phyloP scores from a whole-genome alignment of 331 rosid species.

The Stylosanthes scabra region DNA sequence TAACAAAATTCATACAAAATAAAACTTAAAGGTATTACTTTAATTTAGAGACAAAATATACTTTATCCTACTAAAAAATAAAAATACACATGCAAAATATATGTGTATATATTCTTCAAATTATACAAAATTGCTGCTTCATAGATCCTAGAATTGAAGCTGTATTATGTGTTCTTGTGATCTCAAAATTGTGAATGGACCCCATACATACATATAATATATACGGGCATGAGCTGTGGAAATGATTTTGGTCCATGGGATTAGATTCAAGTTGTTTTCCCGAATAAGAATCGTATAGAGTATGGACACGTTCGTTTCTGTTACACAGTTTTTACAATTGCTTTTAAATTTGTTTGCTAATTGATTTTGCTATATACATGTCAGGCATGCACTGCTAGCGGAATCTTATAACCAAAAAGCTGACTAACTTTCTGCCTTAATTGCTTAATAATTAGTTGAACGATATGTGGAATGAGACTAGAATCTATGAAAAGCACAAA shows the following conservation, averaged over 20 bases:
- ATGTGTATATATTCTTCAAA: no score
- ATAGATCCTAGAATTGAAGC: background rate
- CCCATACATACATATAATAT: background rate
- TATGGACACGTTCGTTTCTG: conserved; percentile 35
- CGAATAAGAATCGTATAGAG: conserved; percentile 26
- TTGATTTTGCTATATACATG: conserved; percentile 10
- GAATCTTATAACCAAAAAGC: conserved; percentile 49
- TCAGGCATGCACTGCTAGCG: conserved; percentile 16
- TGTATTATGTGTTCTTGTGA: background rate
- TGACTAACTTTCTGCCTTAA: conserved; percentile 18
- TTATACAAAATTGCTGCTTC: background rate
- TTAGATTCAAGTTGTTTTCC: background rate
- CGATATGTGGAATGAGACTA: conserved; percentile 51
- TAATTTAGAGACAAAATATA: no score
- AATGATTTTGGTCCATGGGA: conserved; percentile 7
- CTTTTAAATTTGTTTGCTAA: conserved; percentile 28
- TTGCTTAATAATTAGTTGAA: conserved; percentile 21
- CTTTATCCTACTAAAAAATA: no score
- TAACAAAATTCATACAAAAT: no score
- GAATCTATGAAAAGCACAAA: conserved; percentile 61
- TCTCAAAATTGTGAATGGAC: conserved; percentile 16
- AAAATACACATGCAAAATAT: no score
- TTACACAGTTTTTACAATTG: background rate
- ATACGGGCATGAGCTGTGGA: background rate
- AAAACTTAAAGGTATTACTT: no score